Percentiles rank a stretch among this genome's conserved stretches.
phyloP scores from a whole-genome alignment of 257 asterid genomes.

The Solanum medicagineum region DNA sequence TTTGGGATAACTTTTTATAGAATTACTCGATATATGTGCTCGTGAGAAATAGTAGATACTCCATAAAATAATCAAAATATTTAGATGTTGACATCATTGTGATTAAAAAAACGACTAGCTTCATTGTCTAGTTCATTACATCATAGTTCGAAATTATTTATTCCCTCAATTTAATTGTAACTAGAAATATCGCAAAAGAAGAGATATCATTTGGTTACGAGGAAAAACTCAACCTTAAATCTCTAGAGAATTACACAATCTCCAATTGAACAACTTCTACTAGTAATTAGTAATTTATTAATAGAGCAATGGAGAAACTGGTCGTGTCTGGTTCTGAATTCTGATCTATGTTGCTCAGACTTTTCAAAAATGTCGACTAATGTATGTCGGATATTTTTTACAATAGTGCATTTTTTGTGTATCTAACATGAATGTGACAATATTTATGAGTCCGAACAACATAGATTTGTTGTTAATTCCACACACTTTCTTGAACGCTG shows the following conservation, averaged over 20 bases:
- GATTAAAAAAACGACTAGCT: background rate
- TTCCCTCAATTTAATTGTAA: background rate
- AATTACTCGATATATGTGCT: accelerated
- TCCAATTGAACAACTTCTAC: background rate
- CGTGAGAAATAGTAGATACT: background rate
- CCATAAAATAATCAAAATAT: accelerated
- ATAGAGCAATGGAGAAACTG: background rate
- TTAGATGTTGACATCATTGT: accelerated
- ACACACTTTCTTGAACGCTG: constrained; percentile 2
- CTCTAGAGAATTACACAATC: background rate
- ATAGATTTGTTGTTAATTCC: background rate
- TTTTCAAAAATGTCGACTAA: background rate
- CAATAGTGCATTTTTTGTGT: background rate
- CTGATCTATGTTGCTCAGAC: accelerated
- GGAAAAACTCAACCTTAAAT: background rate
- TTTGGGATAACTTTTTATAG: background rate
- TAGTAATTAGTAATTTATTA: background rate
- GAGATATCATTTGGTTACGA: background rate
- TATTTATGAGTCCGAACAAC: background rate
- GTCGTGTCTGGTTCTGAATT: background rate
- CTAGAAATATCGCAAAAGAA: background rate
- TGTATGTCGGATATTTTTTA: background rate
- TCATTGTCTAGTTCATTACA: background rate
- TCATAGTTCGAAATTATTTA: background rate
- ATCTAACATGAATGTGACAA: background rate